Evolutionary conservation across 2,329 filamentous ascomycete genomes (phyloP).

Genomic region (Phyllosticta citriasiana): DNA sequence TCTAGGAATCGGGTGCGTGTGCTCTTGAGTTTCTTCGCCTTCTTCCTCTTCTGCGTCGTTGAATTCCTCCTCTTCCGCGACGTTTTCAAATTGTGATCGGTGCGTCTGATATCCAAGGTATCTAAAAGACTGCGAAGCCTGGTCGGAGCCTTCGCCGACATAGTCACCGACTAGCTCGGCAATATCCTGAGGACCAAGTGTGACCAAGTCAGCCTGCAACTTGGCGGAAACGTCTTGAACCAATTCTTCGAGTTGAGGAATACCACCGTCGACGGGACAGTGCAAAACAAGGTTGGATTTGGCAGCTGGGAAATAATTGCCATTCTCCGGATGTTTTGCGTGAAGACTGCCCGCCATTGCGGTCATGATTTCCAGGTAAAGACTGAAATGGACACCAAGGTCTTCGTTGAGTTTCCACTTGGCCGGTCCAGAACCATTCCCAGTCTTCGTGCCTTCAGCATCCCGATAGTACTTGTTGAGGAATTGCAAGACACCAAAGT

Average conservation of each 20-base stretch:
- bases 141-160: constrained; percentile 51
- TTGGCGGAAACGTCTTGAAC: constrained; percentile 53
- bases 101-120: constrained; percentile 46
- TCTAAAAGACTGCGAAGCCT: constrained; percentile 30
- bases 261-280: constrained; percentile 48
- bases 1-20: constrained; percentile 17
- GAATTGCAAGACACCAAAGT: background rate
- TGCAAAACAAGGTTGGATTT: constrained; percentile 51
- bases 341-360: constrained; percentile 41
- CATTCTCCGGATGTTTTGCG: constrained; percentile 22
- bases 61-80: constrained; percentile 15
- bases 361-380: constrained; percentile 35
- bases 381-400: background rate
- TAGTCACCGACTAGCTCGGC: constrained; percentile 61
- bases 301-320: constrained; percentile 36
- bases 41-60: constrained; percentile 40
- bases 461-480: constrained; percentile 4
- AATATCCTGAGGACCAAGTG: constrained; percentile 59
- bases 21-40: constrained; percentile 34
- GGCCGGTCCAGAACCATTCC: background rate
- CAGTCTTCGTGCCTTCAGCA: background rate
- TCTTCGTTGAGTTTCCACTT: background rate
- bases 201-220: constrained; percentile 56
- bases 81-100: constrained; percentile 13
- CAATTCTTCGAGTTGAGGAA: constrained; percentile 47